Conservation (phyloP, 2,329 filamentous ascomycete genomes). For the Xylariales sp. region DNA sequence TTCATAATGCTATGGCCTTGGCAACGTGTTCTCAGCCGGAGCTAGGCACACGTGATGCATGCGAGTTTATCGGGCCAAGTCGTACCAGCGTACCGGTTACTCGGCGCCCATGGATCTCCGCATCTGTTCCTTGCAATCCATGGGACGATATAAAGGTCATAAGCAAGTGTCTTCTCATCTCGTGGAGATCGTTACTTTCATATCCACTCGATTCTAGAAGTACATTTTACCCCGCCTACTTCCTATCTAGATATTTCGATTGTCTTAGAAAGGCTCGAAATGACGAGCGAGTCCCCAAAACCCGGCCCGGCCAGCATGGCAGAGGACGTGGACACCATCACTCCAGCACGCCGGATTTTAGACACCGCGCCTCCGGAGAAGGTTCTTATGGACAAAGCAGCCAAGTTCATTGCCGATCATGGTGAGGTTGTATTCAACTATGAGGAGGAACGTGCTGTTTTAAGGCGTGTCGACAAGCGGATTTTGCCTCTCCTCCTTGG, state of each 20-base stretch:
- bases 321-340: constrained; percentile 41
- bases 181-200: neutral
- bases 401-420: constrained; percentile 57
- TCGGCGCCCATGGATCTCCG: constrained; percentile 20
- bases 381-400: constrained; percentile 55
- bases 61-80: constrained; percentile 23
- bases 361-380: constrained; percentile 26
- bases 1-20: neutral
- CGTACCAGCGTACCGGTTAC: constrained; percentile 9
- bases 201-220: neutral
- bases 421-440: constrained; percentile 57
- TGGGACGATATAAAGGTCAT: constrained; percentile 10
- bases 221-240: neutral
- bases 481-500: constrained; percentile 63
- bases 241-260: constrained; percentile 1
- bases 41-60: constrained; percentile 18
- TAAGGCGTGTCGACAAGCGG: constrained; percentile 61
- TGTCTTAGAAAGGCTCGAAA: constrained; percentile 15
- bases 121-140: constrained; percentile 3
- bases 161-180: neutral
- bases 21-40: neutral
- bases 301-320: constrained; percentile 21
- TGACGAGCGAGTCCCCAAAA: constrained; percentile 37
- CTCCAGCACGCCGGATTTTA: constrained; percentile 21
- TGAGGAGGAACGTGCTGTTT: constrained; percentile 61